phyloP scores from a whole-genome alignment of 441 rosid species.

The Isatis lusitanica region DNA sequence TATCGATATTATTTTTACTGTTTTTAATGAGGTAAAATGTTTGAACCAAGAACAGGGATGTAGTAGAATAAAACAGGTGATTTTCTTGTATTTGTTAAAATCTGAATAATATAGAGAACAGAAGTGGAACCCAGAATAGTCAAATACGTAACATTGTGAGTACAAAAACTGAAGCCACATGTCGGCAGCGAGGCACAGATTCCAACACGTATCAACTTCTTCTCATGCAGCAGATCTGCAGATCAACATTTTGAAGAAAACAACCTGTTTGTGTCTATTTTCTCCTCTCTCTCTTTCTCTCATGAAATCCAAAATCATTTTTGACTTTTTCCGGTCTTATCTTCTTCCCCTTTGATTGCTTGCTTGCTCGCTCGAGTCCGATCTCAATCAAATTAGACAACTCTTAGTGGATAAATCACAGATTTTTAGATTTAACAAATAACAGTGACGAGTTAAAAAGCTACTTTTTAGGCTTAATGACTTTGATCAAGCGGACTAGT shows the following conservation, averaged over 20 bases:
- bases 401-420: background rate
- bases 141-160: background rate
- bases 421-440: background rate
- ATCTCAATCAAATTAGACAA: constrained; percentile 1
- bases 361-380: background rate
- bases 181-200: constrained; percentile 22
- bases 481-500: background rate
- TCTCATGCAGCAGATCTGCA: constrained; percentile 37
- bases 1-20: too few relatives aligned
- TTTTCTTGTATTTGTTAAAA: too few relatives aligned
- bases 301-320: constrained; percentile 1
- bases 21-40: too few relatives aligned
- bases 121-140: background rate
- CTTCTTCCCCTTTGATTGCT: constrained; percentile 1
- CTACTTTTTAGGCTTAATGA: background rate
- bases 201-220: constrained; percentile 24
- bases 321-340: background rate
- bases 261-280: constrained; percentile 6
- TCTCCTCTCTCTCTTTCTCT: background rate
- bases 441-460: background rate
- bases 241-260: constrained; percentile 22
- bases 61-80: background rate
- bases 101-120: too few relatives aligned
- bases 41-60: too few relatives aligned
- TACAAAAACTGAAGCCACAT: constrained; percentile 18